Conservation (phyloP, 805 yeast genomes). For the Metschnikowia dekortorum region DNA sequence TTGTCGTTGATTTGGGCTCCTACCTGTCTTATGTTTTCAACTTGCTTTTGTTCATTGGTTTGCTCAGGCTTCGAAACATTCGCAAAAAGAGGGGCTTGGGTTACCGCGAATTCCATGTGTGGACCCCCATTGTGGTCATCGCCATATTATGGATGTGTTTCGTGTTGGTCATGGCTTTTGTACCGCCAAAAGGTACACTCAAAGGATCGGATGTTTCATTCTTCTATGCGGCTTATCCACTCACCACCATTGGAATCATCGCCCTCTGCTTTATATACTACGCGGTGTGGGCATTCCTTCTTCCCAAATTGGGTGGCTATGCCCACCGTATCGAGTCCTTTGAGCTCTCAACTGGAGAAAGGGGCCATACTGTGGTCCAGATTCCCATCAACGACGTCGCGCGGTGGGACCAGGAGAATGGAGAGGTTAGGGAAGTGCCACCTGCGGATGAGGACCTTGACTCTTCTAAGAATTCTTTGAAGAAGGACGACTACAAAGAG, state of each 20-base stretch:
- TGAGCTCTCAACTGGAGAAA: conserved; percentile 33
- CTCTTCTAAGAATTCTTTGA: neutral
- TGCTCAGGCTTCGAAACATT: conserved; percentile 23
- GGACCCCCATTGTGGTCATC: conserved; percentile 27
- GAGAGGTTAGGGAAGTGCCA: conserved; percentile 6
- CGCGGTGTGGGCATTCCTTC: conserved; percentile 31
- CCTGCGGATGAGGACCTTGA: neutral
- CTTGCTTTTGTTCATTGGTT: conserved; percentile 23
- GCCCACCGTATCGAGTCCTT: conserved; percentile 28
- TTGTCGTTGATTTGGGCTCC: conserved; percentile 29
- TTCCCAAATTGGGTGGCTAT: conserved; percentile 31
- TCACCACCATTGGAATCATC: conserved; percentile 33
- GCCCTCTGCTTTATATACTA: conserved; percentile 31
- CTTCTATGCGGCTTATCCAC: conserved; percentile 41
- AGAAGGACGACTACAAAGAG: neutral
- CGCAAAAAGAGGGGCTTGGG: conserved; percentile 22
- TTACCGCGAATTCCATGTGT: conserved; percentile 14
- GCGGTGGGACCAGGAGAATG: conserved; percentile 30
- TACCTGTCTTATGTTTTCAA: conserved; percentile 28
- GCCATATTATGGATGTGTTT: conserved; percentile 30
- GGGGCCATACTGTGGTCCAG: conserved; percentile 36
- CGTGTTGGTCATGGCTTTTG: conserved; percentile 40
- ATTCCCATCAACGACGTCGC: conserved; percentile 27
- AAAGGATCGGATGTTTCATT: conserved; percentile 40
- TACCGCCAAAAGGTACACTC: conserved; percentile 38